A percentile compares a stretch with the other conserved stretches of the same genome.
Conservation (phyloP, 805 yeast genomes). For the Gaillardinia entomophila region DNA sequence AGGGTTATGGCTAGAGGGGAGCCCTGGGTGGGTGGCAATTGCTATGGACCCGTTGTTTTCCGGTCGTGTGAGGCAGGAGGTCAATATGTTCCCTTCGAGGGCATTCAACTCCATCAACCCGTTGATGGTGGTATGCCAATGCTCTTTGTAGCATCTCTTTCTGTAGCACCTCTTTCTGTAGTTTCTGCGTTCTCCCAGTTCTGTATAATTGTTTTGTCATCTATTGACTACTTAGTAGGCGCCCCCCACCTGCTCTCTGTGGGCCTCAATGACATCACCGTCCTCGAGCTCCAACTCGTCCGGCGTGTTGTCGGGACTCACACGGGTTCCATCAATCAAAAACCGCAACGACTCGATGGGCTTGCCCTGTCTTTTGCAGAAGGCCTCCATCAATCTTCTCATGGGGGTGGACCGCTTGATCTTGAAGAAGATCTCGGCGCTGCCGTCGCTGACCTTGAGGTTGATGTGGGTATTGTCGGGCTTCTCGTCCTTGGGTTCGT, state of each 20-base stretch:
- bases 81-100: no score
- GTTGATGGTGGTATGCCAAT: no score
- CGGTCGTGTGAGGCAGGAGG: no score
- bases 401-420: conserved; percentile 89
- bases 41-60: no score
- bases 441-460: conserved; percentile 89
- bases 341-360: conserved; percentile 77
- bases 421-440: conserved; percentile 91
- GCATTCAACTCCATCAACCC: no score
- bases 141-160: no score
- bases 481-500: conserved; percentile 40
- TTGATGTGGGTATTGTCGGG: conserved; percentile 69
- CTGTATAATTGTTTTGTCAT: no score
- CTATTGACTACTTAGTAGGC: no score
- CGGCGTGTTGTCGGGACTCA: conserved; percentile 85
- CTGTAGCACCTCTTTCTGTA: no score
- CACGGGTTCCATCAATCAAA: conserved; percentile 88
- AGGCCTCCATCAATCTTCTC: conserved; percentile 94
- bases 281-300: conserved; percentile 90
- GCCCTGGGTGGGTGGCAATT: no score
- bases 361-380: conserved; percentile 96
- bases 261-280: conserved; percentile 95
- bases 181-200: no score
- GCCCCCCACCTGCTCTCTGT: conserved; percentile 88
- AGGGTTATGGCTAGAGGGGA: no score